Evolutionary conservation across 805 yeast genomes (phyloP).

Genomic region (Saturnispora ahearnii): DNA sequence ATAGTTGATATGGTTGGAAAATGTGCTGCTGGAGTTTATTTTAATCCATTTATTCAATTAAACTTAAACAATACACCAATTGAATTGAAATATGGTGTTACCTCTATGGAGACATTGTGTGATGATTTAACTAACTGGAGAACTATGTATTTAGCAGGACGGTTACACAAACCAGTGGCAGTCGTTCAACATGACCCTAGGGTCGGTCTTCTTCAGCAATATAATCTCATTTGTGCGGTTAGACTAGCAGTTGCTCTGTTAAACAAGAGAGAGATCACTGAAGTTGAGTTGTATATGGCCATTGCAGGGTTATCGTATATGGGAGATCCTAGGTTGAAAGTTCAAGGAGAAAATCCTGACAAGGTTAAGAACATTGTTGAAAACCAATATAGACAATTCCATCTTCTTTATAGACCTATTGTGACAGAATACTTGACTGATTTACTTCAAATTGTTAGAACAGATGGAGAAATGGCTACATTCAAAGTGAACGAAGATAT

Average conservation of each 20-base stretch:
- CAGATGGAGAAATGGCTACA: slow-evolving; percentile 12
- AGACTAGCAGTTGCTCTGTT: slow-evolving; percentile 54
- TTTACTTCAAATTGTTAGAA: slow-evolving; percentile 15
- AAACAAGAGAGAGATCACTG: slow-evolving; percentile 27
- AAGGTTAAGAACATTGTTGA: slow-evolving; percentile 79
- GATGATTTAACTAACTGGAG: slow-evolving; percentile 79
- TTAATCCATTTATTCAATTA: slow-evolving; percentile 78
- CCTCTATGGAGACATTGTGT: slow-evolving; percentile 50
- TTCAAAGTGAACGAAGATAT: slow-evolving; percentile 28
- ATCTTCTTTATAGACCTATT: slow-evolving; percentile 64
- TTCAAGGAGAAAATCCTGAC: slow-evolving; percentile 88
- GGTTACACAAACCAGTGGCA: slow-evolving; percentile 90
- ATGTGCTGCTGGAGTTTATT: slow-evolving; percentile 84
- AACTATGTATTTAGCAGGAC: slow-evolving; percentile 79
- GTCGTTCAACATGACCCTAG: slow-evolving; percentile 56
- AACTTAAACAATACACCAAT: slow-evolving; percentile 30
- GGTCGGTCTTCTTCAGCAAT: slow-evolving; percentile 60
- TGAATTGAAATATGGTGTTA: slow-evolving; percentile 77
- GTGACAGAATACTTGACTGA: slow-evolving; percentile 34
- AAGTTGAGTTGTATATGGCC: slow-evolving; percentile 54
- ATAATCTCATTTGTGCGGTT: slow-evolving; percentile 70
- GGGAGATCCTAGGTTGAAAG: slow-evolving; percentile 81
- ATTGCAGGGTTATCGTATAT: slow-evolving; percentile 75
- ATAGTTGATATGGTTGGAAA: slow-evolving; percentile 51
- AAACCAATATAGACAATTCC: slow-evolving; percentile 64